phyloP scores from a whole-genome alignment of 495 filamentous ascomycete genomes.

The Trichoderma gamsii region DNA sequence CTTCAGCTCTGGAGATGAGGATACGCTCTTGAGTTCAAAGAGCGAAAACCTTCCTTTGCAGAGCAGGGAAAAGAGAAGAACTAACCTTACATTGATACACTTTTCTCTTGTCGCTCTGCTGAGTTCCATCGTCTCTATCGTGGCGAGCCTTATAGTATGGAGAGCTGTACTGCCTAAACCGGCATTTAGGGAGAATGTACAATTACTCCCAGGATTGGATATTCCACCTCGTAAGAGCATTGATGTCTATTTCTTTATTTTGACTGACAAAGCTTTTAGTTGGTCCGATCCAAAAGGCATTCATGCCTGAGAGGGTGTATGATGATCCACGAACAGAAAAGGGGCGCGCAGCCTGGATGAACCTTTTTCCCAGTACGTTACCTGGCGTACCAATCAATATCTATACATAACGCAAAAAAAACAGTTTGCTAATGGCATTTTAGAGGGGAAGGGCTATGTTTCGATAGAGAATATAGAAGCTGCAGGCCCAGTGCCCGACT shows the following conservation, averaged over 20 bases:
- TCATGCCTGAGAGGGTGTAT: background rate
- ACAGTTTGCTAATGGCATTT: background rate
- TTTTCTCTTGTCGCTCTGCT: background rate
- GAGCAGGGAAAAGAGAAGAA: background rate
- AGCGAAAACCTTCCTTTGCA: background rate
- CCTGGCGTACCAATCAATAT: background rate
- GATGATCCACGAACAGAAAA: conserved; percentile 6
- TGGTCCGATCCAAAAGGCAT: conserved; percentile 2
- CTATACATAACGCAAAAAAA: background rate
- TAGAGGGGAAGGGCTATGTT: background rate
- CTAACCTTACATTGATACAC: background rate
- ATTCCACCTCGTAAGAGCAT: background rate
- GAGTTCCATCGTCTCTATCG: background rate
- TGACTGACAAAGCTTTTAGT: background rate
- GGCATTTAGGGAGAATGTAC: background rate
- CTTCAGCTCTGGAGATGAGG: background rate
- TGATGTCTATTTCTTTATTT: background rate
- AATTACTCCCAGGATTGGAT: background rate
- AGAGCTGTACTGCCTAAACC: background rate
- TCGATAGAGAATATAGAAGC: background rate
- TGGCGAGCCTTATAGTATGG: background rate
- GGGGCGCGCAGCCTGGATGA: background rate
- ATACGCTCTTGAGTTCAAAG: background rate
- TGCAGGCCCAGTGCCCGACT: conserved; percentile 3
- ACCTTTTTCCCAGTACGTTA: background rate